Evolutionary conservation across 495 filamentous ascomycete species (phyloP).

Genomic region (Penicillium psychrofluorescens): DNA sequence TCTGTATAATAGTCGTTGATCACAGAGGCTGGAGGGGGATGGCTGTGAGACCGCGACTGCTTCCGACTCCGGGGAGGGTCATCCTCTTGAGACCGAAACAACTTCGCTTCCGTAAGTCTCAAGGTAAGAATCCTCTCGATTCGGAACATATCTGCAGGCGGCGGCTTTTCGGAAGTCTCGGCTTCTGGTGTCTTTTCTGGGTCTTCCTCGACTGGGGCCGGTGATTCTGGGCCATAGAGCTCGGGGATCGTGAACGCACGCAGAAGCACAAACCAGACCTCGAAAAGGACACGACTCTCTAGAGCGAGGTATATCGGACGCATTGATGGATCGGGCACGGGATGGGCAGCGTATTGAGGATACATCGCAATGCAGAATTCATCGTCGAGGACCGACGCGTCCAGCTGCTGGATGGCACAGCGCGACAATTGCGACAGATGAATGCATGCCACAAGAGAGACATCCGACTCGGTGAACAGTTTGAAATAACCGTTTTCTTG

Average conservation of each 20-base stretch:
- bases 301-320: slow-evolving; percentile 70
- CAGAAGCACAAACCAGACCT: slow-evolving; percentile 94
- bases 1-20: slow-evolving; percentile 70
- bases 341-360: slow-evolving; percentile 67
- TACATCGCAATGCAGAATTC: slow-evolving; percentile 93
- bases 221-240: slow-evolving; percentile 60
- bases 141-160: slow-evolving; percentile 53
- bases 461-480: slow-evolving; percentile 75
- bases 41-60: slow-evolving; percentile 29
- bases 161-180: slow-evolving; percentile 7
- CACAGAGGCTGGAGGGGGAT: slow-evolving; percentile 19
- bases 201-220: slow-evolving; percentile 11
- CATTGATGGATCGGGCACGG: slow-evolving; percentile 40
- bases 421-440: slow-evolving; percentile 85
- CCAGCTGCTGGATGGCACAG: slow-evolving; percentile 81
- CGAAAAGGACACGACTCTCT: slow-evolving; percentile 81
- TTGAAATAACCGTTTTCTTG: slow-evolving; percentile 95
- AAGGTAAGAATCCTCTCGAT: slow-evolving; percentile 55
- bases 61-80: slow-evolving; percentile 33
- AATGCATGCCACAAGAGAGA: slow-evolving; percentile 69
- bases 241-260: slow-evolving; percentile 92
- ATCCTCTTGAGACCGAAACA: slow-evolving; percentile 28
- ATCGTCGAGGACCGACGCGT: slow-evolving; percentile 87
- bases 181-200: slow-evolving; percentile 14
- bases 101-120: slow-evolving; percentile 54